Conservation (phyloP, 1,284 basidiomycete species). For the Tilletia horrida region DNA sequence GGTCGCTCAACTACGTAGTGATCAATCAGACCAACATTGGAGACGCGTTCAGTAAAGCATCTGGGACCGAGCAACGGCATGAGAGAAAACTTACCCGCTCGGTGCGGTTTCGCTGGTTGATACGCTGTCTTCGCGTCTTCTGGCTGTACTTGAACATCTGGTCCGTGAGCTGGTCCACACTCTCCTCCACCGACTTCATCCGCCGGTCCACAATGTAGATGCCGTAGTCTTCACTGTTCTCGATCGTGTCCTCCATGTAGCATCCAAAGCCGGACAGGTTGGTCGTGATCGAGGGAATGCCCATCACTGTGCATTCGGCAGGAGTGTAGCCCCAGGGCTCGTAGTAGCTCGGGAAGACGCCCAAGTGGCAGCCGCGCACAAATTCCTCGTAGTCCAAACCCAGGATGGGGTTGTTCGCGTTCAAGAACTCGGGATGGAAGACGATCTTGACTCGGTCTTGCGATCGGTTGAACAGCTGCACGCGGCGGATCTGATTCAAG, state of each 20-base stretch:
- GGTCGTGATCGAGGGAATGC: conserved; percentile 92
- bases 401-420: conserved; percentile 93
- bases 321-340: conserved; percentile 83
- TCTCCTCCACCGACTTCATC: conserved; percentile 83
- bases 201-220: conserved; percentile 90
- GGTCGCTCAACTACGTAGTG: conserved; percentile 60
- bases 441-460: conserved; percentile 88
- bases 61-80: background rate
- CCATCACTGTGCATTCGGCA: conserved; percentile 73
- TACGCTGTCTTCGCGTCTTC: conserved; percentile 91
- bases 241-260: conserved; percentile 98
- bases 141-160: conserved; percentile 63
- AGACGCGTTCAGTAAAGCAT: background rate
- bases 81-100: conserved; percentile 59
- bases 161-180: conserved; percentile 66
- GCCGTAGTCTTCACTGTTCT: conserved; percentile 63
- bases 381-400: conserved; percentile 99
- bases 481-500: conserved; percentile 86
- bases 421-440: conserved; percentile 98
- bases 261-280: conserved; percentile 96
- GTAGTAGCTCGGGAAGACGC: conserved; percentile 92
- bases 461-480: conserved; percentile 81
- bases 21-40: background rate
- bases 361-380: conserved; percentile 92
- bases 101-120: conserved; percentile 96